These are phyloP conservation scores for Cordyceps tenuipes DNA, from an alignment of 2,329 filamentous ascomycete genomes.

Conservation along the genomic window DNA sequence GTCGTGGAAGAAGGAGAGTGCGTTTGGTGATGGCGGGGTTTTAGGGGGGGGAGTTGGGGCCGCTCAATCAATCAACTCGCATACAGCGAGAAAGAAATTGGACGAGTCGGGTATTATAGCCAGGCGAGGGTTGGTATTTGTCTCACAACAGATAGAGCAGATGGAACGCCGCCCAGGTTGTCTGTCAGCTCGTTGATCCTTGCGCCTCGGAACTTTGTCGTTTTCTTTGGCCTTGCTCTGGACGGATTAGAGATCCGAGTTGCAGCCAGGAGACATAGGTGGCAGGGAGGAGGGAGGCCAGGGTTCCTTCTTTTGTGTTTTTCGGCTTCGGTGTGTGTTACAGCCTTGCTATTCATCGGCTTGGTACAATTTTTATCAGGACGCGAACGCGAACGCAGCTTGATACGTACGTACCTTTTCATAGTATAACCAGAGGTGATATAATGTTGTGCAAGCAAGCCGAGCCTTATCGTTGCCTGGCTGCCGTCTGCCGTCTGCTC, in stretches of 20 bases:
- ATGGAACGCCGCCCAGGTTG: background rate
- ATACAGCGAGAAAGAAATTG: background rate
- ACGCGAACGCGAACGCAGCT: background rate
- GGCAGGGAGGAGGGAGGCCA: background rate
- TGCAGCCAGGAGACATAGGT: background rate
- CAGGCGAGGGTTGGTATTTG: background rate
- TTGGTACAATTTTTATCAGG: background rate
- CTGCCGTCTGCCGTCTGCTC: too few relatives aligned
- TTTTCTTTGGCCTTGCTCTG: background rate
- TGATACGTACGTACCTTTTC: background rate
- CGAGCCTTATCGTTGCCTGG: background rate
- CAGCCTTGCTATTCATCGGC: background rate
- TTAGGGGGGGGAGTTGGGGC: background rate
- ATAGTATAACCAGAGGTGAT: background rate
- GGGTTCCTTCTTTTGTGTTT: background rate
- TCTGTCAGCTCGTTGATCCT: background rate
- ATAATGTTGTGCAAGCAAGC: background rate
- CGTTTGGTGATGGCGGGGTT: background rate
- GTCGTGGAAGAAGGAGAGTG: background rate
- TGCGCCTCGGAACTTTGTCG: background rate
- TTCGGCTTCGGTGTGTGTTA: background rate
- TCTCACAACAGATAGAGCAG: background rate
- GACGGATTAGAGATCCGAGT: background rate
- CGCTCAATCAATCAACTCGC: background rate
- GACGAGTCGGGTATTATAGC: conserved; percentile 5